Evolutionary conservation across 768 basidiomycete species (phyloP).

Genomic region (Crucibulum laeve): DNA sequence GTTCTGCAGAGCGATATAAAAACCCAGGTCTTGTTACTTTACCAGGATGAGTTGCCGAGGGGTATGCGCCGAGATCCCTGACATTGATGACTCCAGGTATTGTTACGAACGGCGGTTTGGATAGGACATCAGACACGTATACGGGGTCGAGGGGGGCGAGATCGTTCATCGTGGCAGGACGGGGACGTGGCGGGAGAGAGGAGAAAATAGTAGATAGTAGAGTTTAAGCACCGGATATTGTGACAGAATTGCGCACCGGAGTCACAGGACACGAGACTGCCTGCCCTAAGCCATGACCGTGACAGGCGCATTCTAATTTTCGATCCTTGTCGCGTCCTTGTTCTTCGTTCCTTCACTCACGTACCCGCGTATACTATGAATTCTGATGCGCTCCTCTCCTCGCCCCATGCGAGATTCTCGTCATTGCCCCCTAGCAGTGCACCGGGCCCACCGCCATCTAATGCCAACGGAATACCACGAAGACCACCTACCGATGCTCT

Average conservation of each 20-base stretch:
- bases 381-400: conserved; percentile 51
- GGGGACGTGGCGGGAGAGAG: conserved; percentile 8
- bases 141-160: conserved; percentile 63
- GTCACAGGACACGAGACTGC: conserved; percentile 31
- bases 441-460: conserved; percentile 31
- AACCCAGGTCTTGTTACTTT: conserved; percentile 52
- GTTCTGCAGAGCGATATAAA: conserved; percentile 67
- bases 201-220: background rate
- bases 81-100: conserved; percentile 75
- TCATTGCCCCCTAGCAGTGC: conserved; percentile 50
- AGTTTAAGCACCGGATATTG: background rate
- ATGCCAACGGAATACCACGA: conserved; percentile 28
- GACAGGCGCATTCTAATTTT: conserved; percentile 23
- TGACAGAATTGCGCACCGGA: conserved; percentile 3
- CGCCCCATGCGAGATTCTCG: conserved; percentile 48
- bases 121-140: conserved; percentile 61
- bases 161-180: conserved; percentile 31
- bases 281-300: conserved; percentile 30
- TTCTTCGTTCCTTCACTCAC: conserved; percentile 8
- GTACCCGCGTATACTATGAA: conserved; percentile 39
- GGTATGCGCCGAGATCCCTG: conserved; percentile 66
- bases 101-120: conserved; percentile 63
- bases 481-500: conserved; percentile 49
- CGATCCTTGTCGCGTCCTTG: conserved; percentile 25
- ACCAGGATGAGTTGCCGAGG: conserved; percentile 40